Evolutionary conservation across 1,284 basidiomycete species (phyloP).

Genomic region (Cryptococcus neoformans): DNA sequence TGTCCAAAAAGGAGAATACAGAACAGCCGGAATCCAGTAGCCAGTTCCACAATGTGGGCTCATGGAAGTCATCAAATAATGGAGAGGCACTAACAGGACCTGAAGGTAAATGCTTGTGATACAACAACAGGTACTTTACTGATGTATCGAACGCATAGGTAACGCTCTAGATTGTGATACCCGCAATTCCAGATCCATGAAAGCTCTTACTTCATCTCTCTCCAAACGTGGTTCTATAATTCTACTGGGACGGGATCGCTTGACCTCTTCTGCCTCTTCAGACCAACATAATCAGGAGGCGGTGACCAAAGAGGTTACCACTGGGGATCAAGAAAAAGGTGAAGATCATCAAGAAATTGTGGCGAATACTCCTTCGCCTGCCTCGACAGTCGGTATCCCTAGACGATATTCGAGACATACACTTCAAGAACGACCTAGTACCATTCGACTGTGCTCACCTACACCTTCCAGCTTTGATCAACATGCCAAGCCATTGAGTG

Average conservation of each 20-base stretch:
- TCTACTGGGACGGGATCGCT: conserved; percentile 12
- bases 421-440: conserved; percentile 34
- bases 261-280: conserved; percentile 7
- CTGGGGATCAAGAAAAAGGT: not conserved
- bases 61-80: conserved; percentile 44
- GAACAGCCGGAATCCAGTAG: not conserved
- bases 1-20: conserved; percentile 17
- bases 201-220: conserved; percentile 19
- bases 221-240: conserved; percentile 15
- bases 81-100: conserved; percentile 33
- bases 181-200: conserved; percentile 17
- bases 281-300: not conserved
- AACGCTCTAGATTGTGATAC: conserved; percentile 2
- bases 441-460: conserved; percentile 37
- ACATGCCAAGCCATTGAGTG: no score
- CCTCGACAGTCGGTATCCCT: conserved; percentile 41
- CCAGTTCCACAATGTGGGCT: conserved; percentile 18
- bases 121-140: not conserved
- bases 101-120: conserved; percentile 14
- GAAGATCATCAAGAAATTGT: conserved; percentile 17
- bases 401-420: conserved; percentile 33
- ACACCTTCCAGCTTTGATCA: conserved; percentile 8
- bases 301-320: not conserved
- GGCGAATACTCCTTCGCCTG: conserved; percentile 34
- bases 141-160: not conserved